Evolutionary conservation across 495 filamentous ascomycete species (phyloP).

Genomic region (Penicillium samsonianum): DNA sequence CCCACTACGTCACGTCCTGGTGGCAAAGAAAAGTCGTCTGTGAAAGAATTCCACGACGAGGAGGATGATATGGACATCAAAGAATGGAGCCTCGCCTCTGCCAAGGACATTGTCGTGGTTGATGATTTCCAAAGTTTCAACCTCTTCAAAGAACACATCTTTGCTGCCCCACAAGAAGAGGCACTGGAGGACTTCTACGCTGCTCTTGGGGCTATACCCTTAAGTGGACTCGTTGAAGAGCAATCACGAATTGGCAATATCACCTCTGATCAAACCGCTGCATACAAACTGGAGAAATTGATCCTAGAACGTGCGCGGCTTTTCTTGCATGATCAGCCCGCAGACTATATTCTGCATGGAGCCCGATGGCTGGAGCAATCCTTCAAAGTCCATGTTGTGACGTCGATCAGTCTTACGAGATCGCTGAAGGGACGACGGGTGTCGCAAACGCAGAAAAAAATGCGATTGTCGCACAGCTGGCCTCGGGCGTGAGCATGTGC

Average conservation of each 20-base stretch:
- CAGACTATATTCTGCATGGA: slow-evolving; percentile 75
- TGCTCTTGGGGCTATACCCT: slow-evolving; percentile 45
- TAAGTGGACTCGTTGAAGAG: slow-evolving; percentile 50
- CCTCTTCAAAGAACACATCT: slow-evolving; percentile 76
- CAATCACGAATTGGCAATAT: slow-evolving; percentile 49
- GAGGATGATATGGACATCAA: slow-evolving; percentile 74
- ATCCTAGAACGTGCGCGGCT: slow-evolving; percentile 84
- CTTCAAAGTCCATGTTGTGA: slow-evolving; percentile 72
- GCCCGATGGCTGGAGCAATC: slow-evolving; percentile 87
- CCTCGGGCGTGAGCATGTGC: slow-evolving; percentile 51
- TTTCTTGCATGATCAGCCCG: slow-evolving; percentile 74
- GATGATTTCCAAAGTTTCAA: slow-evolving; percentile 86
- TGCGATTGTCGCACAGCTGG: slow-evolving; percentile 60
- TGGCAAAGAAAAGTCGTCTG: slow-evolving; percentile 24
- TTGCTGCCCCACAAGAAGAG: slow-evolving; percentile 88
- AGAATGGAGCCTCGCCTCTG: slow-evolving; percentile 70
- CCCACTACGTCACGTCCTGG: slow-evolving; percentile 28
- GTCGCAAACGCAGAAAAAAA: slow-evolving; percentile 69
- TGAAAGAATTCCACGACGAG: slow-evolving; percentile 52
- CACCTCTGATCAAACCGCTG: slow-evolving; percentile 53
- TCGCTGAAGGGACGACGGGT: slow-evolving; percentile 67
- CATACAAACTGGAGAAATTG: slow-evolving; percentile 66
- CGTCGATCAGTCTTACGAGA: slow-evolving; percentile 69
- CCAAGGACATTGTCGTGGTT: slow-evolving; percentile 72
- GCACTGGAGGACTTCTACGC: slow-evolving; percentile 79